Percentiles rank a stretch among this genome's conserved stretches.
Conservation (phyloP, 768 basidiomycete genomes). For the Pleurotus citrinopileatus region DNA sequence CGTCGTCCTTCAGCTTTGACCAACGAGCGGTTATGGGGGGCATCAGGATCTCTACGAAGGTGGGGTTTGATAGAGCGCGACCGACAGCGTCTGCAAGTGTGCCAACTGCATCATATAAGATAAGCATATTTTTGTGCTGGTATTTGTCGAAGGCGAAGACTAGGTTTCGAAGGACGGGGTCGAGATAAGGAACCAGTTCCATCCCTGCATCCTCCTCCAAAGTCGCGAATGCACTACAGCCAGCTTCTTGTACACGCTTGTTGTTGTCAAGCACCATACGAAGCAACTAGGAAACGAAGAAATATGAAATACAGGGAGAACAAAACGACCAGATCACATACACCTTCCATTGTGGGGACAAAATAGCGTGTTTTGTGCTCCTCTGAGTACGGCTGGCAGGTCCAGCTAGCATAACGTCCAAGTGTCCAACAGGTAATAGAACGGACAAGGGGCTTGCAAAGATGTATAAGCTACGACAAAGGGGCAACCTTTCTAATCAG, state of each 20-base stretch:
- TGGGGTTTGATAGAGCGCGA: conserved; percentile 76
- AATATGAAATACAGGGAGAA: background rate
- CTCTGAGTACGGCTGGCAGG: conserved; percentile 77
- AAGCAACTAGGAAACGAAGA: conserved; percentile 62
- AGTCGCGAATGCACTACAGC: conserved; percentile 97
- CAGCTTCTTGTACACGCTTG: conserved; percentile 98
- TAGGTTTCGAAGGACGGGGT: conserved; percentile 91
- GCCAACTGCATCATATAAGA: conserved; percentile 97
- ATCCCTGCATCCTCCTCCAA: conserved; percentile 95
- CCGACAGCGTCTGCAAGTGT: conserved; percentile 98
- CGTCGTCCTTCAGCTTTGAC: conserved; percentile 87
- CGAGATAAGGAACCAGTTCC: conserved; percentile 89
- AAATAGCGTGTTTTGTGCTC: conserved; percentile 91
- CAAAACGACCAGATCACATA: conserved; percentile 29
- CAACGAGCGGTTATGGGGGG: conserved; percentile 89
- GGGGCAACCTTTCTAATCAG: conserved; percentile 9
- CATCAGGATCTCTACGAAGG: conserved; percentile 94
- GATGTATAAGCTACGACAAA: conserved; percentile 11
- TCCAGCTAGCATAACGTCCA: conserved; percentile 98
- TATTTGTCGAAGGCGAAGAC: conserved; percentile 98
- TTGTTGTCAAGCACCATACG: conserved; percentile 98
- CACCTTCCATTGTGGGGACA: conserved; percentile 97
- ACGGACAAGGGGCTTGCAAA: conserved; percentile 82
- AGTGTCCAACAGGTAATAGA: conserved; percentile 99
- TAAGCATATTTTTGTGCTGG: conserved; percentile 99